Conservation (phyloP, 2,329 filamentous ascomycete species). For the Fusarium incarnatum region DNA sequence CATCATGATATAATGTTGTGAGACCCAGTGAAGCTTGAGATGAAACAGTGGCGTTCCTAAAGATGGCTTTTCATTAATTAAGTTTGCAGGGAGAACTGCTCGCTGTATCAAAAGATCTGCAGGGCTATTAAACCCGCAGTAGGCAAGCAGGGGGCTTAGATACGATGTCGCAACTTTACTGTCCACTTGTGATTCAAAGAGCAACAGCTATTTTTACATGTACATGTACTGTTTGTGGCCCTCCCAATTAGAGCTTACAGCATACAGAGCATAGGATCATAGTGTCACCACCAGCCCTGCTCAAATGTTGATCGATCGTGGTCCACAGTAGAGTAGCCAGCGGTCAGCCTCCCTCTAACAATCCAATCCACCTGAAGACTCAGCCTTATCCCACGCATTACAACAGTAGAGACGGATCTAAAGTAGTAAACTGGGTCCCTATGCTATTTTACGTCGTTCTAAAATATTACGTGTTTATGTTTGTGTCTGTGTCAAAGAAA, state of each 20-base stretch:
- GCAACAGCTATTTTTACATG: neutral
- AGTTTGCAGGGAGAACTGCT: slow-evolving; percentile 8
- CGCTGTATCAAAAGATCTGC: neutral
- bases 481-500: neutral
- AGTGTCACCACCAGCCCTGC: neutral
- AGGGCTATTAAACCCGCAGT: neutral
- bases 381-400: slow-evolving; percentile 32
- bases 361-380: slow-evolving; percentile 15
- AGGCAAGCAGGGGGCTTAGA: neutral
- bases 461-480: slow-evolving; percentile 10
- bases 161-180: neutral
- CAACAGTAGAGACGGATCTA: neutral
- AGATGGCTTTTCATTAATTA: neutral
- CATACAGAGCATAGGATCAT: neutral
- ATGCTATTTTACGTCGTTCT: slow-evolving; percentile 17
- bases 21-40: neutral
- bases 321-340: neutral
- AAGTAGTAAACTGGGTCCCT: slow-evolving; percentile 13
- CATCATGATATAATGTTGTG: neutral
- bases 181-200: neutral
- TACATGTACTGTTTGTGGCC: neutral
- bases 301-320: slow-evolving; percentile 5
- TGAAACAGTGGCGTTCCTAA: slow-evolving; percentile 23
- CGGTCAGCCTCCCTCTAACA: slow-evolving; percentile 18
- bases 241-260: neutral